These are phyloP conservation scores for Aureobasidium sp. DNA, from an alignment of 2,329 filamentous ascomycete species.

Conservation along the genomic window DNA sequence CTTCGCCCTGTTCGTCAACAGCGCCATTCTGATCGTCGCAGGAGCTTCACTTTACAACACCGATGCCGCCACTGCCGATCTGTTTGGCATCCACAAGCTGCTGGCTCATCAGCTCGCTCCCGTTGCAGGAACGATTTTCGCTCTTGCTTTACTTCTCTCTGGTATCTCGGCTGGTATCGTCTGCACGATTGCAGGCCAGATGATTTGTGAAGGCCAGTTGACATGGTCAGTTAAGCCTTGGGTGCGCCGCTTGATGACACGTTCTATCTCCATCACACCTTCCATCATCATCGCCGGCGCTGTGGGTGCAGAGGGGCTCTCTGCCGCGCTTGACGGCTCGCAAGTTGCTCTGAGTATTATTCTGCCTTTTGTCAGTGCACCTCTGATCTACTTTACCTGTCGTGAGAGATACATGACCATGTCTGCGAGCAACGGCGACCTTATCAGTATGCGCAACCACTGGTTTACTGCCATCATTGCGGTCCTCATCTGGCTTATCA, in stretches of 20 bases:
- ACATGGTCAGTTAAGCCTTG: conserved; percentile 68
- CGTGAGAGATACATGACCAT: conserved; percentile 70
- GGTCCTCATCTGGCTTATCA: conserved; percentile 60
- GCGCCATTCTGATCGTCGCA: conserved; percentile 42
- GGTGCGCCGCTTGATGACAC: conserved; percentile 68
- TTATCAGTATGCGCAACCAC: conserved; percentile 59
- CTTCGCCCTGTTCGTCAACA: conserved; percentile 35
- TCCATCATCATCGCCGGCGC: conserved; percentile 76
- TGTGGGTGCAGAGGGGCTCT: conserved; percentile 62
- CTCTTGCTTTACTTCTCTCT: conserved; percentile 68
- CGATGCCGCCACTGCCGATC: conserved; percentile 55
- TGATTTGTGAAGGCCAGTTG: conserved; percentile 77
- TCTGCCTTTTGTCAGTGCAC: conserved; percentile 72
- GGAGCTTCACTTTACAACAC: conserved; percentile 65
- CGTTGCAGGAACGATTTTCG: conserved; percentile 75
- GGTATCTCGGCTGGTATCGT: conserved; percentile 77
- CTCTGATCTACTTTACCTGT: conserved; percentile 78
- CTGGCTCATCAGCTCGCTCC: conserved; percentile 60
- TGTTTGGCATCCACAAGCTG: conserved; percentile 74
- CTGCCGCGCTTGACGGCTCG: conserved; percentile 61
- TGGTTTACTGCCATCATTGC: conserved; percentile 54
- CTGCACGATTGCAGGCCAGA: conserved; percentile 83
- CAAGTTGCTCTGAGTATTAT: conserved; percentile 74
- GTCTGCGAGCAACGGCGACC: conserved; percentile 2
- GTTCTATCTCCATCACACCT: conserved; percentile 71